Conservation (phyloP, 306 rosid genomes). For the Myrica gale region DNA sequence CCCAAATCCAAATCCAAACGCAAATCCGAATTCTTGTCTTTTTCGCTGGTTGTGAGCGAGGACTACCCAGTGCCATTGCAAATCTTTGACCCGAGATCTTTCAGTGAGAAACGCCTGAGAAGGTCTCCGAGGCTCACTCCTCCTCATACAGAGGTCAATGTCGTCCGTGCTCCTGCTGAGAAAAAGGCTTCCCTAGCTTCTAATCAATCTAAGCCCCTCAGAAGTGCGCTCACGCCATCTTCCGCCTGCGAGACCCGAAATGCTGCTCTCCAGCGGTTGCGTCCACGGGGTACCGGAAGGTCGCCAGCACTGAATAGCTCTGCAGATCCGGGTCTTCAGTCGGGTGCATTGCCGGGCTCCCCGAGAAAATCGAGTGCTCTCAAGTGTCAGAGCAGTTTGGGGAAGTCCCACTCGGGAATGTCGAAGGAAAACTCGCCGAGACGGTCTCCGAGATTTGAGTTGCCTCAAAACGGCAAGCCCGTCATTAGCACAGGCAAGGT, state of each 20-base stretch:
- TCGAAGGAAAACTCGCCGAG: background rate
- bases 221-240: conserved; percentile 2
- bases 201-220: background rate
- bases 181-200: conserved; percentile 3
- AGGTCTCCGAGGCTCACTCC: conserved; percentile 21
- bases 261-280: background rate
- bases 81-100: too few species aligned
- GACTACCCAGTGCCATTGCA: too few species aligned
- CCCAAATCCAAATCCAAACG: too few species aligned
- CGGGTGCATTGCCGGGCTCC: background rate
- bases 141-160: background rate
- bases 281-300: conserved; percentile 26
- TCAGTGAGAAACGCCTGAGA: background rate
- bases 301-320: conserved; percentile 29
- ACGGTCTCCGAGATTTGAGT: conserved; percentile 33
- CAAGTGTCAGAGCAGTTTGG: conserved; percentile 16
- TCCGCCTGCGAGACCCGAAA: background rate
- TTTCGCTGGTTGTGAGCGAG: too few species aligned
- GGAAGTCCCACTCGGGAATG: conserved; percentile 1
- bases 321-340: background rate
- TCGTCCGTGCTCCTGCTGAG: background rate
- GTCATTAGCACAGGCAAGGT: conserved; percentile 30
- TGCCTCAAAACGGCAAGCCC: background rate
- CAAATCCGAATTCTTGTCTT: too few species aligned
- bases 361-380: background rate